Percentiles rank a stretch among this genome's conserved stretches.
Conservation (phyloP, 2,329 filamentous ascomycete genomes). For the Cordyceps javanica region DNA sequence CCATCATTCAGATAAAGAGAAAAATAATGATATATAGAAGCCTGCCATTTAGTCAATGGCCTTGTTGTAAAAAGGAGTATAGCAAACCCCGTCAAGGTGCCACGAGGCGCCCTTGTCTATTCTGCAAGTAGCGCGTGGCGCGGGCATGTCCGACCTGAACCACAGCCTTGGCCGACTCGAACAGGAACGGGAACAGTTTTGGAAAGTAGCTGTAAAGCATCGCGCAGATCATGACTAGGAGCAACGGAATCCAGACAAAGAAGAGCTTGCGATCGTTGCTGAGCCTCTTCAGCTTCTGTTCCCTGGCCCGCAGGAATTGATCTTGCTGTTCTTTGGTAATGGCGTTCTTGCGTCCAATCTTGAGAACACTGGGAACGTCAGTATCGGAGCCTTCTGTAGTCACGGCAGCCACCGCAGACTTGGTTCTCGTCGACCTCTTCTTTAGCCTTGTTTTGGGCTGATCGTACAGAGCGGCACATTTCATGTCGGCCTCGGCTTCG, state of each 20-base stretch:
- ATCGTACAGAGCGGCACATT: constrained; percentile 50
- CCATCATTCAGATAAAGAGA: not conserved
- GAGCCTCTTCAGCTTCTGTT: constrained; percentile 56
- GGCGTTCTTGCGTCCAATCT: constrained; percentile 56
- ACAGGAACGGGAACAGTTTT: constrained; percentile 34
- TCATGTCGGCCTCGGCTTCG: constrained; percentile 53
- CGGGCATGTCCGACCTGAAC: constrained; percentile 22
- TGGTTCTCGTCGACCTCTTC: constrained; percentile 26
- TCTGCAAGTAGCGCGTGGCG: constrained; percentile 21
- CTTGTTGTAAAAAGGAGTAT: not conserved
- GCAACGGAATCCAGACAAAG: constrained; percentile 57
- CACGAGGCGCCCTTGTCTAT: constrained; percentile 20
- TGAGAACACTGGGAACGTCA: constrained; percentile 41
- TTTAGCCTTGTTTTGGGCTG: constrained; percentile 21
- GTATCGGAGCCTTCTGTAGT: constrained; percentile 15
- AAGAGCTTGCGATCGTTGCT: constrained; percentile 61
- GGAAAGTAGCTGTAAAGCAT: constrained; percentile 48
- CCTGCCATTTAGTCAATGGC: not conserved
- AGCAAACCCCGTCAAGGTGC: constrained; percentile 19
- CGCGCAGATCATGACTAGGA: constrained; percentile 41
- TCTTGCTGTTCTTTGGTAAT: constrained; percentile 62
- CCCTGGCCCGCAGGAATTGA: constrained; percentile 53
- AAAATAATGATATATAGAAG: not conserved
- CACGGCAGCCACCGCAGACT: constrained; percentile 10
- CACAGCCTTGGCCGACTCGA: constrained; percentile 27